A percentile compares a stretch with the other conserved stretches of the same genome.
These are phyloP conservation scores for Rhizodiscina lignyota DNA, from an alignment of 495 filamentous ascomycete species.

Conservation along the genomic window DNA sequence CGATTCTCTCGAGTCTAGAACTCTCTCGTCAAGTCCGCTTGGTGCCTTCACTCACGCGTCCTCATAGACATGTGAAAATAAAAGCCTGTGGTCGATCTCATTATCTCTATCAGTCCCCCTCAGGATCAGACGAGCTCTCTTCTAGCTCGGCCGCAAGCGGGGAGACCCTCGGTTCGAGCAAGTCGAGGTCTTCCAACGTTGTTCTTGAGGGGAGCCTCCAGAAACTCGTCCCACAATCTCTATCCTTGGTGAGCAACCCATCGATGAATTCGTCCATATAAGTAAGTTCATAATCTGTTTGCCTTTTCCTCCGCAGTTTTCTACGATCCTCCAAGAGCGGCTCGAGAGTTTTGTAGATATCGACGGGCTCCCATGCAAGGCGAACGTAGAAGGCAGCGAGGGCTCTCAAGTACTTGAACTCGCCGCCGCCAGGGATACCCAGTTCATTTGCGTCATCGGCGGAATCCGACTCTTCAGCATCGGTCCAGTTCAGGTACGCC, in stretches of 20 bases:
- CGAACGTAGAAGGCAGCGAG: constrained; percentile 84
- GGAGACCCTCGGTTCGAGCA: constrained; percentile 74
- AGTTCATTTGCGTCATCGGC: constrained; percentile 4
- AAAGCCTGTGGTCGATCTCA: no score
- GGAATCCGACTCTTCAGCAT: constrained; percentile 19
- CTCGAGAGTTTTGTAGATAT: constrained; percentile 68
- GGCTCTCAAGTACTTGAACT: constrained; percentile 56
- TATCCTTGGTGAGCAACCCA: constrained; percentile 73
- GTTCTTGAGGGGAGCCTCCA: constrained; percentile 78
- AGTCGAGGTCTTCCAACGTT: constrained; percentile 75
- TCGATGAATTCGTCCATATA: constrained; percentile 91
- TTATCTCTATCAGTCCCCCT: no score
- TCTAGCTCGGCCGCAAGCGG: constrained; percentile 70
- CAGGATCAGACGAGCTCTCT: no score
- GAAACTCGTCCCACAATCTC: constrained; percentile 79
- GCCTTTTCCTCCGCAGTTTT: constrained; percentile 61
- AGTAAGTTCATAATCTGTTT: constrained; percentile 55
- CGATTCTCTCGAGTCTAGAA: no score
- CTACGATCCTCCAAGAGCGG: constrained; percentile 67
- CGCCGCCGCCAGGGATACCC: constrained; percentile 4
- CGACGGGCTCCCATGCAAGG: constrained; percentile 68
- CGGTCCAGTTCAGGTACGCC: constrained; percentile 70
- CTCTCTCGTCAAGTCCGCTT: no score
- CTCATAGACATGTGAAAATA: no score
- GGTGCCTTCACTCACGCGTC: no score